These are phyloP conservation scores for Apiotrichum montevideense DNA, from an alignment of 1,284 basidiomycete species.

Conservation along the genomic window DNA sequence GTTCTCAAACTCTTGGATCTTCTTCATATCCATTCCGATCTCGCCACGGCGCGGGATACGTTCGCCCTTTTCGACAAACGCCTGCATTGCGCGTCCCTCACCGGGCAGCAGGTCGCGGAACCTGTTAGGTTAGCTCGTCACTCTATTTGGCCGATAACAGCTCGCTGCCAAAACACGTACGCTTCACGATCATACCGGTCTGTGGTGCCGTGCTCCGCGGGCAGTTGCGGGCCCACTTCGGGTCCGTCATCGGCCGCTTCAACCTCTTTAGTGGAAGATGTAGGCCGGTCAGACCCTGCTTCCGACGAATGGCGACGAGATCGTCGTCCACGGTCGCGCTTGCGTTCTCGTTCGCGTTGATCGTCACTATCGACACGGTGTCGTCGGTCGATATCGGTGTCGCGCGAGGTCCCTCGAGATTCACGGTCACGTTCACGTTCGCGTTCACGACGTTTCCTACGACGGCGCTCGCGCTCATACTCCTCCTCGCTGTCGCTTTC, in stretches of 20 bases:
- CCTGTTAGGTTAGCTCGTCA: conserved; percentile 18
- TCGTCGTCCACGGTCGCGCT: neutral
- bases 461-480: conserved; percentile 45
- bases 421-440: no score
- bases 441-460: conserved; percentile 27
- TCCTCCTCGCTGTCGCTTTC: conserved; percentile 59
- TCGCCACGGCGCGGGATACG: conserved; percentile 98
- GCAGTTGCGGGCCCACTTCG: conserved; percentile 61
- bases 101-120: conserved; percentile 83
- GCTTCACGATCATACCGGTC: conserved; percentile 55
- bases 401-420: no score
- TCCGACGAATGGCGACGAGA: neutral
- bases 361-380: conserved; percentile 26
- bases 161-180: conserved; percentile 46
- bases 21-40: conserved; percentile 80
- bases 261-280: neutral
- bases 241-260: conserved; percentile 55
- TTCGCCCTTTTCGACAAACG: conserved; percentile 79
- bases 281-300: neutral
- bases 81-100: conserved; percentile 95
- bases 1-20: conserved; percentile 79
- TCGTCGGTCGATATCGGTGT: conserved; percentile 40
- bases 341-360: conserved; percentile 27
- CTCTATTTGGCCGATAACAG: no score
- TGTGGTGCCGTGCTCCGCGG: conserved; percentile 45